These are phyloP conservation scores for Mucor velutinosus DNA, from an alignment of 371 early-diverging fungal genomes.

Conservation along the genomic window DNA sequence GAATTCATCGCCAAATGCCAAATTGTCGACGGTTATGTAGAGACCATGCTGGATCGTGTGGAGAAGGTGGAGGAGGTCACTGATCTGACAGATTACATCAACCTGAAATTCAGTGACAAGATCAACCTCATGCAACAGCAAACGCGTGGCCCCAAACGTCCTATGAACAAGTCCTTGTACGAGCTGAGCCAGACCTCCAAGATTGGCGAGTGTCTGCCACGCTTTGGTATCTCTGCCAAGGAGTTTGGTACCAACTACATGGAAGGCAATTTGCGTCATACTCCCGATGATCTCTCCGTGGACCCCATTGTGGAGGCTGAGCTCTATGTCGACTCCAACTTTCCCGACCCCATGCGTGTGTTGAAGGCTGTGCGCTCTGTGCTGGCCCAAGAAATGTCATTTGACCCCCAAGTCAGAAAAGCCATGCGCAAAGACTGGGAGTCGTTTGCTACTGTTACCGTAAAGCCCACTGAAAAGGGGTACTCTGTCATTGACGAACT, in stretches of 20 bases:
- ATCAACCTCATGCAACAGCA: constrained; percentile 59
- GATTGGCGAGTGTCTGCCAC: constrained; percentile 61
- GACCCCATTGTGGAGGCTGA: constrained; percentile 68
- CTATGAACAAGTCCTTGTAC: constrained; percentile 38
- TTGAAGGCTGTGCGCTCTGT: constrained; percentile 72
- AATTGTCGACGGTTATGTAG: constrained; percentile 55
- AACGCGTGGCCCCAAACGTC: constrained; percentile 46
- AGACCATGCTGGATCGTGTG: constrained; percentile 49
- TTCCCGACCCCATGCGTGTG: constrained; percentile 59
- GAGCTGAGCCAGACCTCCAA: constrained; percentile 44
- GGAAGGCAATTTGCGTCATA: constrained; percentile 56
- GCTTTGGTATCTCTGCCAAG: constrained; percentile 61
- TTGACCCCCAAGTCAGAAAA: constrained; percentile 84
- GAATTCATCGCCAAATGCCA: constrained; percentile 47
- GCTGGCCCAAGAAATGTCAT: constrained; percentile 76
- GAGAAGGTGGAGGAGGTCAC: constrained; percentile 71
- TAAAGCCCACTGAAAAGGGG: constrained; percentile 87
- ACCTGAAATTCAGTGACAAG: constrained; percentile 63
- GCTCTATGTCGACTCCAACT: constrained; percentile 54
- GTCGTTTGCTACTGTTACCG: constrained; percentile 67
- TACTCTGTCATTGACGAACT: constrained; percentile 71
- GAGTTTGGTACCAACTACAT: constrained; percentile 72
- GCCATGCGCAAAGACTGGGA: constrained; percentile 79
- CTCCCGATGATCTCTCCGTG: constrained; percentile 54
- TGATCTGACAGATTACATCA: constrained; percentile 79